Base-by-base conservation (phyloP, 225 moss, liverwort and hornwort species). In the Polytrichum commune region DNA sequence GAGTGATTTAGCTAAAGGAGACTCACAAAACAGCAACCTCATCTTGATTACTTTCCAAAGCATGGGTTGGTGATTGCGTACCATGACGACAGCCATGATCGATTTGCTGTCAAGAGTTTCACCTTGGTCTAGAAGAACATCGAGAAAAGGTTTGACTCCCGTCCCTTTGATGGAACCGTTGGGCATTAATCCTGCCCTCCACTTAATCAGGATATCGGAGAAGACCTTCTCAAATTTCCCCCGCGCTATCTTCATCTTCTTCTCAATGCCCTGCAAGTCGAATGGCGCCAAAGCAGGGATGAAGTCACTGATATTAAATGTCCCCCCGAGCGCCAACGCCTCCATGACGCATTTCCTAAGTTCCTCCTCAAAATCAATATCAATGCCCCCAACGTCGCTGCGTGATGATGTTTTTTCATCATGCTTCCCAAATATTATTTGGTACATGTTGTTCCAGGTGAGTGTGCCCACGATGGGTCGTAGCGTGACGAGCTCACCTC, bases 281-380 rank as follows among this genome's bases (percentile, higher is more conserved):
- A 93, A 73, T 86, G 88, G 84, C 8, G 86, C 83, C 18, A 91
- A 79, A 0, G 88, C 80, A 1, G 93, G 84, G 19, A 95, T 86
- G 73, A 79, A 90, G 66, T 95, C 95, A 4, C 92, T 86, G 4
- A 90, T 78, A 35, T 95, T 92, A 79, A 95, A 93, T 68, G 77
- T 78, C 55, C 93, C 95, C 19, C 80, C 86, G 10, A 93, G 63
- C 74, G 65, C 75, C 5, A 60, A 46, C 24, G 71, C 55, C 16
- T 77, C 77, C 22, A 33, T 19, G 13, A 53, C 18, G 7, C 23
- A 24, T 7, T 72, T 13, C 8, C 1, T 5, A 4, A 60, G 30
- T 16, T 30, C 19, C n/a, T 30, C 19, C n/a, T 72, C n/a, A 22
- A 63, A 5, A 27, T 72, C 72, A 8, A 27, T 35, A 1, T 33